Evolutionary conservation across 805 yeast genomes (phyloP).

Genomic region (Hemisphaericaspora nanyangensis): DNA sequence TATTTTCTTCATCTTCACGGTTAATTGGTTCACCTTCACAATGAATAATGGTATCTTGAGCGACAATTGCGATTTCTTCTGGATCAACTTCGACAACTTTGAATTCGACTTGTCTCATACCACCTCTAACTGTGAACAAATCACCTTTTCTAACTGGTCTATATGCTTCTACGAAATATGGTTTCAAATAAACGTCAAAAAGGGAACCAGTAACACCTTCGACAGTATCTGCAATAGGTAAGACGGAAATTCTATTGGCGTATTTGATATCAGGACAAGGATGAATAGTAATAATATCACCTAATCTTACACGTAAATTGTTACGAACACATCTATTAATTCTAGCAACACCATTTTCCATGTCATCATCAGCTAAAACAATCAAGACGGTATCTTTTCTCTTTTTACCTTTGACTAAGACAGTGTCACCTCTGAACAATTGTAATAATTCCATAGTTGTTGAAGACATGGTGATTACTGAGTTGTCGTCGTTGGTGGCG

Average conservation of each 20-base stretch:
- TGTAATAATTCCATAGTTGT: slow-evolving; percentile 93
- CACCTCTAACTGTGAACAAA: slow-evolving; percentile 93
- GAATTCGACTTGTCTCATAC: slow-evolving; percentile 99
- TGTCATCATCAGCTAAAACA: slow-evolving; percentile 93
- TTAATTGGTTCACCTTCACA: slow-evolving; percentile 99
- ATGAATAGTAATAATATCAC: slow-evolving; percentile 86
- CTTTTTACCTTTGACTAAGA: slow-evolving; percentile 94
- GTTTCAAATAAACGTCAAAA: slow-evolving; percentile 94
- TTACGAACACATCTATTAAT: slow-evolving; percentile 94
- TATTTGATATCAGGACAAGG: slow-evolving; percentile 98
- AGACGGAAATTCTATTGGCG: slow-evolving; percentile 88
- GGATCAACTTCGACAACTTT: slow-evolving; percentile 98
- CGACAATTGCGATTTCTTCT: slow-evolving; percentile 93
- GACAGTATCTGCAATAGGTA: slow-evolving; percentile 97
- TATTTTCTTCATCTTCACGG: slow-evolving; percentile 97
- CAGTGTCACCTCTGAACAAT: slow-evolving; percentile 97
- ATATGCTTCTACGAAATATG: slow-evolving; percentile 97
- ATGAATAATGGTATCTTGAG: slow-evolving; percentile 97
- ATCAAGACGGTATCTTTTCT: slow-evolving; percentile 95
- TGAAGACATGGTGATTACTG: slow-evolving; percentile 91
- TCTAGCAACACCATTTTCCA: slow-evolving; percentile 93
- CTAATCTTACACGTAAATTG: slow-evolving; percentile 89
- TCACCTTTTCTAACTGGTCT: slow-evolving; percentile 98
- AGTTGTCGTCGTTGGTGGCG: slow-evolving; percentile 95
- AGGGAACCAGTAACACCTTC: slow-evolving; percentile 97